Conservation (phyloP, 2,329 filamentous ascomycete species). For the Colletotrichum somersetense region DNA sequence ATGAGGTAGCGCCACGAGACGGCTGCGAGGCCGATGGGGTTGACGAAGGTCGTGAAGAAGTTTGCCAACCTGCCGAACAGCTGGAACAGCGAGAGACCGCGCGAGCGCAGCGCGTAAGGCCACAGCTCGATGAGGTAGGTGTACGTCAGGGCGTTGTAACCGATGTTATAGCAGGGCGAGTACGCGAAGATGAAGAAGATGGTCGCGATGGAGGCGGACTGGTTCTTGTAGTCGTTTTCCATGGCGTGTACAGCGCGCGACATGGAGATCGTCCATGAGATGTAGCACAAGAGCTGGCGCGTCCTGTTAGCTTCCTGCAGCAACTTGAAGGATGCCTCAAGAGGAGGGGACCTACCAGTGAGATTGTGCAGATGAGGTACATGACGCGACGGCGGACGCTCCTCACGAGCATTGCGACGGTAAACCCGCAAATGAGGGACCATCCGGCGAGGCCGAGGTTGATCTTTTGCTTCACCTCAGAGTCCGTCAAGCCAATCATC, state of each 20-base stretch:
- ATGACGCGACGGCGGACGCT: conserved; percentile 59
- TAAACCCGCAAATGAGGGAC: conserved; percentile 59
- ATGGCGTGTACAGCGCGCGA: conserved; percentile 53
- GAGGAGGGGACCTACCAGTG: conserved; percentile 25
- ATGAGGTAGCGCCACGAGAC: conserved; percentile 41
- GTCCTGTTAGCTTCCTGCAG: background rate
- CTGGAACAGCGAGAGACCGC: conserved; percentile 62
- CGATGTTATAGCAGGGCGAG: conserved; percentile 69
- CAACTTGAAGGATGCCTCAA: background rate
- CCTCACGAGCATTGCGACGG: conserved; percentile 58
- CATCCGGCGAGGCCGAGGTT: conserved; percentile 63
- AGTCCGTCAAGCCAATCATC: conserved; percentile 59
- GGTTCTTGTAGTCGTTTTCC: conserved; percentile 47
- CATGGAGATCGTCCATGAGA: conserved; percentile 64
- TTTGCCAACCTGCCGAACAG: conserved; percentile 39
- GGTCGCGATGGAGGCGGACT: conserved; percentile 53
- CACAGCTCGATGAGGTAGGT: conserved; percentile 72
- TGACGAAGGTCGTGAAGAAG: conserved; percentile 44
- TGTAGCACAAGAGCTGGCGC: conserved; percentile 57
- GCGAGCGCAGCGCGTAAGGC: conserved; percentile 67
- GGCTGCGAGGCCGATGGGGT: conserved; percentile 41
- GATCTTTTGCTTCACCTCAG: conserved; percentile 56
- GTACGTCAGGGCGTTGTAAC: conserved; percentile 72
- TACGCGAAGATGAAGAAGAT: conserved; percentile 70
- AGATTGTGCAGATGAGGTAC: conserved; percentile 62